These are phyloP conservation scores for Strobilomyces echinocephalus DNA, from an alignment of 768 basidiomycete genomes.

Conservation along the genomic window DNA sequence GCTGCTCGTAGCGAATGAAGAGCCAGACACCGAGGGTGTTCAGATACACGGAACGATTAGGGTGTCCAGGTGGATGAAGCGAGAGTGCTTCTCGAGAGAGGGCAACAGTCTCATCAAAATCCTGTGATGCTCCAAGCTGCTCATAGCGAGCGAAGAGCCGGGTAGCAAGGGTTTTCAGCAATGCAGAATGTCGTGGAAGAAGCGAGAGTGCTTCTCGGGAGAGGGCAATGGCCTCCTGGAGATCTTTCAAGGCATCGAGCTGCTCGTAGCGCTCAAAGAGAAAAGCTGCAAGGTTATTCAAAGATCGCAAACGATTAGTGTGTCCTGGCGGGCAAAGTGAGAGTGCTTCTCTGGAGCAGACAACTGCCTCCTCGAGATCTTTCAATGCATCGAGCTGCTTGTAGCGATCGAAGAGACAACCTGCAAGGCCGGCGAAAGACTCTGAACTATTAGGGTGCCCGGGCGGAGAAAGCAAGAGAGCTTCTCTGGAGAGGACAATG, in stretches of 20 bases:
- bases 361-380: too few species aligned
- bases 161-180: not conserved
- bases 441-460: too few species aligned
- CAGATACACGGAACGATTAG: not conserved
- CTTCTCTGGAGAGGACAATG: too few species aligned
- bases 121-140: not conserved
- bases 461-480: too few species aligned
- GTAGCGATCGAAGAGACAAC: too few species aligned
- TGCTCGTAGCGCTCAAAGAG: not conserved
- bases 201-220: not conserved
- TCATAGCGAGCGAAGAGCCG: not conserved
- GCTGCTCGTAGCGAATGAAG: not conserved
- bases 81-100: not conserved
- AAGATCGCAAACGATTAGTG: not conserved
- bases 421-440: too few species aligned
- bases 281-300: not conserved
- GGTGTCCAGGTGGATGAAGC: not conserved
- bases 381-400: too few species aligned
- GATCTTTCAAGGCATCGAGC: not conserved
- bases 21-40: not conserved
- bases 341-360: too few species aligned
- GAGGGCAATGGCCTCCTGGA: not conserved
- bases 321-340: too few species aligned
- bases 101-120: not conserved
- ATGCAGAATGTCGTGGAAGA: not conserved